Conservation (phyloP, 2,329 filamentous ascomycete species). For the Dactylellina leptospora region DNA sequence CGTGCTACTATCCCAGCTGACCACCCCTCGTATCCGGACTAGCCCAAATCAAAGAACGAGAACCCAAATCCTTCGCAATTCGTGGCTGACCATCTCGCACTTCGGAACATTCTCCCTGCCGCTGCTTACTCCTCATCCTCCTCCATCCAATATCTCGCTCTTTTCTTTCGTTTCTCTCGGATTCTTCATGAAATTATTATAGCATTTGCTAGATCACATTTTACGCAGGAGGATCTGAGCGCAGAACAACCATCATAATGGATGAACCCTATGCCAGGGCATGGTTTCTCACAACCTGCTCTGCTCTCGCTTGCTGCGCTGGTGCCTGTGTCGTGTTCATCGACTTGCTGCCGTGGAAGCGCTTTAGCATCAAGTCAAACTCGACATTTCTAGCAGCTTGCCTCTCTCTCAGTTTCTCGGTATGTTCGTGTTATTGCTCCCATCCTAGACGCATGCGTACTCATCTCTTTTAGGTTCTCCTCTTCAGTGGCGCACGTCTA, state of each 20-base stretch:
- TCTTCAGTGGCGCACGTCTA: conserved; percentile 45
- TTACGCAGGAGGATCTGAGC: too few relatives aligned
- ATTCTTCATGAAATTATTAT: conserved; percentile 17
- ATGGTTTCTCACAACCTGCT: conserved; percentile 43
- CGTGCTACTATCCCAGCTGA: conserved; percentile 9
- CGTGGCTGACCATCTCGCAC: conserved; percentile 29
- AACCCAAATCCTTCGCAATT: too few relatives aligned
- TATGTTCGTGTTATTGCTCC: conserved; percentile 63
- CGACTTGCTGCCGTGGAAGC: conserved; percentile 61
- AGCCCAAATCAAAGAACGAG: too few relatives aligned
- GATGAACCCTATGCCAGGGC: conserved; percentile 37
- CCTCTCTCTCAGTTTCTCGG: conserved; percentile 86
- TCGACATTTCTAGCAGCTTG: conserved; percentile 87
- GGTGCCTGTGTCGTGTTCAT: conserved; percentile 45
- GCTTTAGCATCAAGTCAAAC: conserved; percentile 89
- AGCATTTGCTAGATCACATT: conserved; percentile 2
- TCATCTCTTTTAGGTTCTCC: conserved; percentile 19
- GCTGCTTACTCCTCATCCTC: conserved; percentile 7
- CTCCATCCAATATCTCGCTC: not conserved
- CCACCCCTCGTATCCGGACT: not conserved
- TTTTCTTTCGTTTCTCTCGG: not conserved
- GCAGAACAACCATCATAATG: conserved; percentile 21
- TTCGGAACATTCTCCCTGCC: conserved; percentile 29
- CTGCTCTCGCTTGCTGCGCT: conserved; percentile 44
- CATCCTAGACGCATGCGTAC: not conserved